Evolutionary conservation across 331 rosid genomes (phyloP).

Genomic region (Spiraea crenata): DNA sequence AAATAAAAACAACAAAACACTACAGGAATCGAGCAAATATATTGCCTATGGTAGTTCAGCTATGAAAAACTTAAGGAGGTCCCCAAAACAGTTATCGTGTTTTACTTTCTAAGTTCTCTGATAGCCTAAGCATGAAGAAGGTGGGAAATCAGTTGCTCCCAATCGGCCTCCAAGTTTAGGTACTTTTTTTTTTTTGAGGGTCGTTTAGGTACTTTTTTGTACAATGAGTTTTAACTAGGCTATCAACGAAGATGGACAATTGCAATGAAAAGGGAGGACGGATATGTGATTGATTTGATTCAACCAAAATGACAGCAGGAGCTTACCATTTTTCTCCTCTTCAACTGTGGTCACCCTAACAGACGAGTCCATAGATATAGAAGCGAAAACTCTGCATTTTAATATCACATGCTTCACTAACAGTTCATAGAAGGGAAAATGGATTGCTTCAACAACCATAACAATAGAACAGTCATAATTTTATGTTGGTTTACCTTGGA

Average conservation of each 20-base stretch:
- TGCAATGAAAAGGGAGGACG: slow-evolving; percentile 11
- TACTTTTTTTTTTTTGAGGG: no score
- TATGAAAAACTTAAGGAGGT: background rate
- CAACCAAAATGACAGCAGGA: slow-evolving; percentile 13
- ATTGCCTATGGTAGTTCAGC: background rate
- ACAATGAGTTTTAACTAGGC: background rate
- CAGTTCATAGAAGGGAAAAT: slow-evolving; percentile 9
- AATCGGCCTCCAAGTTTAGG: slow-evolving; percentile 2
- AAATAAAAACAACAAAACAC: background rate
- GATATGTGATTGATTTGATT: background rate
- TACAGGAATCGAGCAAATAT: background rate
- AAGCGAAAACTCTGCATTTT: slow-evolving; percentile 67
- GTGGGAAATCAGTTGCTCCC: background rate
- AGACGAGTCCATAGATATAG: slow-evolving; percentile 82
- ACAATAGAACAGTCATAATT: background rate
- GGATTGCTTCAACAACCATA: background rate
- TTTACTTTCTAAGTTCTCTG: background rate
- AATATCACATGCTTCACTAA: slow-evolving; percentile 19
- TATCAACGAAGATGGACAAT: slow-evolving; percentile 10
- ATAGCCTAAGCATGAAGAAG: background rate
- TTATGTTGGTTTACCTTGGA: slow-evolving; percentile 57
- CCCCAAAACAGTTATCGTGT: background rate
- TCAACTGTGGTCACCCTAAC: slow-evolving; percentile 63
- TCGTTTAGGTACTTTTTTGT: no score
- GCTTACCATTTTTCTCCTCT: slow-evolving; percentile 62